Evolutionary conservation across 116 monocot genomes (phyloP), one percentile per base, ranked within the genome.

Genomic region (Iris pallida): DNA sequence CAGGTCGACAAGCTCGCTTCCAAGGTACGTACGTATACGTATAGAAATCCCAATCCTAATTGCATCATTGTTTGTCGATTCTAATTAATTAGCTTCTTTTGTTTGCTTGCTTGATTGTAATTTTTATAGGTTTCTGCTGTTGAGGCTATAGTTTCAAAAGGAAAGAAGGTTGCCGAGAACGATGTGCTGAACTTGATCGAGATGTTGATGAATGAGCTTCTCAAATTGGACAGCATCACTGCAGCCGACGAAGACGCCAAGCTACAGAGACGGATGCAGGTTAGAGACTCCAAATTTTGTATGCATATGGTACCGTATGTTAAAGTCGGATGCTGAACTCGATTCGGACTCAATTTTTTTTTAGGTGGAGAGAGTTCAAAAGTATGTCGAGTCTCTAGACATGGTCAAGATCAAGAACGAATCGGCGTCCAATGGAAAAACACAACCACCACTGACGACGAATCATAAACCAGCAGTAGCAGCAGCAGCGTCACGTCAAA

Each of bases 351-450:
- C 30, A 30, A 30, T 30, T 30, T 30, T 30, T 4, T 56, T 55
- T 45, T 71, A 96, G 96, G 89, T 87, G 52, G 75, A 71, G 70
- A 82, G 89, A 79, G 96, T 96, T 66, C 95, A 91, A 68, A 91
- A 84, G 68, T 91, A 82, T 45, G 91, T 95, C 9, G 95, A 91
- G 74, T 78, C 76, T 15, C 85, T 96, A 0, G 96, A 96, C 76
- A 57, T 80, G 46, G 72, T 96, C 48, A 85, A 92, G 78, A 44
- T 83, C 47, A 87, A 92, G 81, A 97, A 90, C 57, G 68, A 30
- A 30, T 30, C 30, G 30, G 30, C 30, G 30, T 30, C 30, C 30
- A 30, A 30, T 3, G 30, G 30, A 30, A 30, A 30, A 30, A 30
- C 30, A 30, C 30, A 4, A 51, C 30, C 30, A 30, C 30, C 30